Conservation (phyloP, 345 rosid genomes). For the Turnera subulata region DNA sequence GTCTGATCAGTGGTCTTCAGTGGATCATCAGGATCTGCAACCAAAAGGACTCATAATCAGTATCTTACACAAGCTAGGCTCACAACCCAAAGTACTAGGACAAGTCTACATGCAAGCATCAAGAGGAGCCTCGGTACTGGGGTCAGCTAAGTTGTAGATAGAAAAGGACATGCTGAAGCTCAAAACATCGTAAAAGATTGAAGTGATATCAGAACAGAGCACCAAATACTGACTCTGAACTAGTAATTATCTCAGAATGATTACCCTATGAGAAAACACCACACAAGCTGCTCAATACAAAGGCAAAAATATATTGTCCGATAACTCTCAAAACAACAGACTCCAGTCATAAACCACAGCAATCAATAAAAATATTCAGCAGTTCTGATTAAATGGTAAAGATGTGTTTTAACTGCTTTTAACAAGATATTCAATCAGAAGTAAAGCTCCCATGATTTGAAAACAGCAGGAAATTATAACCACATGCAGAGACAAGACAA, state of each 20-base stretch:
- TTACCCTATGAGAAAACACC: no score
- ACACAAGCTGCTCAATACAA: no score
- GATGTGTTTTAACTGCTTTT: neutral
- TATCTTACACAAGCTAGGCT: neutral
- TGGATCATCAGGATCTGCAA: slow-evolving; percentile 87
- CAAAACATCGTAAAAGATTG: neutral
- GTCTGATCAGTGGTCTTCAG: slow-evolving; percentile 95
- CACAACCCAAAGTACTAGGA: neutral
- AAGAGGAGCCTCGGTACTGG: neutral
- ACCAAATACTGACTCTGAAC: no score
- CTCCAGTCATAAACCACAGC: neutral
- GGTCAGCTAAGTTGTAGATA: no score
- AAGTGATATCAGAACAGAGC: no score
- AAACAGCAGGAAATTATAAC: neutral
- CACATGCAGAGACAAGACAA: no score
- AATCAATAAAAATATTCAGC: neutral
- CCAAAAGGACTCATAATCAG: slow-evolving; percentile 6
- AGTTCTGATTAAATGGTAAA: neutral
- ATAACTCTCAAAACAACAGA: neutral
- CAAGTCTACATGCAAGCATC: neutral
- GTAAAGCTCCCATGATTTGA: neutral
- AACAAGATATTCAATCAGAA: neutral
- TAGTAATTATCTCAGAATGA: no score
- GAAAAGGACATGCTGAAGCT: no score
- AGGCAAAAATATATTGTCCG: no score